These are phyloP conservation scores for Tuber indicum DNA, from an alignment of 495 filamentous ascomycete species.

Conservation along the genomic window DNA sequence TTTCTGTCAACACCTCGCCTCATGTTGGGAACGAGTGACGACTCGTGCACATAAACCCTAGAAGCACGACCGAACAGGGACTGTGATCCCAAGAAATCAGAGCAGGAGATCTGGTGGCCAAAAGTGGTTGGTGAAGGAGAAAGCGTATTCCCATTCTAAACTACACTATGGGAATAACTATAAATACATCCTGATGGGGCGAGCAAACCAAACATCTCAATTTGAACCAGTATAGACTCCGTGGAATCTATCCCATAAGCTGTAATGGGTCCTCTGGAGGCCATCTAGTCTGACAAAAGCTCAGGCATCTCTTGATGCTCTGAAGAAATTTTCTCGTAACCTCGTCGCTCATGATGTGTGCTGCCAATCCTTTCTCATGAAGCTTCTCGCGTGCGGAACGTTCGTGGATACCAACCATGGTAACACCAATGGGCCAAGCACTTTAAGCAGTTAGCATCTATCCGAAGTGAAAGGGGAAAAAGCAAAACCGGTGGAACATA, in stretches of 20 bases:
- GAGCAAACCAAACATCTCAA: background rate
- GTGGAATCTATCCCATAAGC: slow-evolving; percentile 73
- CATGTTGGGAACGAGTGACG: background rate
- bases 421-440: slow-evolving; percentile 98
- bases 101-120: background rate
- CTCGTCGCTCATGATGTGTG: slow-evolving; percentile 96
- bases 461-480: background rate
- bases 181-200: background rate
- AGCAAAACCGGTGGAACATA: slow-evolving; percentile 40
- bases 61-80: background rate
- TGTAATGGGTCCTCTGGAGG: slow-evolving; percentile 86
- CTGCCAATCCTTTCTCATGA: slow-evolving; percentile 76
- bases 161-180: background rate
- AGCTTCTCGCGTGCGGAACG: slow-evolving; percentile 89
- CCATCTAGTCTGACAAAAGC: slow-evolving; percentile 95
- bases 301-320: slow-evolving; percentile 94
- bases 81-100: background rate
- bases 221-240: background rate
- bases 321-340: slow-evolving; percentile 90
- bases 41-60: background rate
- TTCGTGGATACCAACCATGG: slow-evolving; percentile 99
- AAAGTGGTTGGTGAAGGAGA: background rate
- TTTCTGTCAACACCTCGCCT: background rate
- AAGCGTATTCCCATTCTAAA: background rate
- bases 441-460: slow-evolving; percentile 42